Conservation (phyloP, 2,329 filamentous ascomycete species). For the Cadophora luteo-olivacea region DNA sequence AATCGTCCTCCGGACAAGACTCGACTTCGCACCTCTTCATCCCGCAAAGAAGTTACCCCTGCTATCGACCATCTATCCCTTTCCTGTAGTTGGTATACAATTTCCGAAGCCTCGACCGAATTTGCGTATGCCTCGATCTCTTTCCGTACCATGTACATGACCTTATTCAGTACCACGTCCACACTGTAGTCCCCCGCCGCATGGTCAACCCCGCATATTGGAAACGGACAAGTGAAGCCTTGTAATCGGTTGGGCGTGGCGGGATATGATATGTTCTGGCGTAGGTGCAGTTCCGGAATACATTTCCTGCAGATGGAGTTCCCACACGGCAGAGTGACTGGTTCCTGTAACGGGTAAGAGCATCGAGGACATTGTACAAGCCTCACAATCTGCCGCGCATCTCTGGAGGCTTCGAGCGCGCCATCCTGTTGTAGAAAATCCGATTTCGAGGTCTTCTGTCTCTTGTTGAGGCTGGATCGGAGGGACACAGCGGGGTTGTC, state of each 20-base stretch:
- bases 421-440: constrained; percentile 22
- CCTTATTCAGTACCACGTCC: constrained; percentile 78
- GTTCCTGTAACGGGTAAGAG: constrained; percentile 68
- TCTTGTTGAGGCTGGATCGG: constrained; percentile 28
- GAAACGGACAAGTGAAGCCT: constrained; percentile 78
- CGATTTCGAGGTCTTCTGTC: constrained; percentile 9
- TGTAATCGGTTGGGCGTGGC: constrained; percentile 68
- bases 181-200: constrained; percentile 76
- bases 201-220: constrained; percentile 72
- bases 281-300: constrained; percentile 68
- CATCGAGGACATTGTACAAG: constrained; percentile 81
- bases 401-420: constrained; percentile 55
- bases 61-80: constrained; percentile 51
- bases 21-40: constrained; percentile 43
- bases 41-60: constrained; percentile 50
- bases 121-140: constrained; percentile 55
- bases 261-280: constrained; percentile 79
- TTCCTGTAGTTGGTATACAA: constrained; percentile 50
- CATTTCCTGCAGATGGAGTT: constrained; percentile 78
- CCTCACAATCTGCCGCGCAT: constrained; percentile 70
- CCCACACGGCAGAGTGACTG: constrained; percentile 83
- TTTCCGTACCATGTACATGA: constrained; percentile 65
- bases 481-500: constrained; percentile 30
- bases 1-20: constrained; percentile 64
- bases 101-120: constrained; percentile 44